phyloP scores from a whole-genome alignment of 2,329 filamentous ascomycete species.

The Tolypocladium tundrense region DNA sequence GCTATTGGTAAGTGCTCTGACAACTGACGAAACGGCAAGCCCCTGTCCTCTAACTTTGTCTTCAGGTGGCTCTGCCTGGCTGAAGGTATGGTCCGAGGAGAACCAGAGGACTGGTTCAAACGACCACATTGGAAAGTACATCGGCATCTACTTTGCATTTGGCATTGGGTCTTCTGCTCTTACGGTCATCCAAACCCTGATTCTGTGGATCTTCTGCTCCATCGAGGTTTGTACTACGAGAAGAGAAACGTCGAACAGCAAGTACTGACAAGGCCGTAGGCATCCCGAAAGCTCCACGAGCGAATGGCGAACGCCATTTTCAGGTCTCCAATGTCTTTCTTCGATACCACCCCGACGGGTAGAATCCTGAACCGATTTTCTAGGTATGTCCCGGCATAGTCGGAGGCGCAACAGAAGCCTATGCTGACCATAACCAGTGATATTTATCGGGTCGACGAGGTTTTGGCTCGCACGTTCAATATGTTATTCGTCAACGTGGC shows the following conservation, averaged over 20 bases:
- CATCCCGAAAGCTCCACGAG: slow-evolving; percentile 92
- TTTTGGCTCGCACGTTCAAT: slow-evolving; percentile 93
- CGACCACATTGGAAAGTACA: slow-evolving; percentile 72
- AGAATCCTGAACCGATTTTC: slow-evolving; percentile 95
- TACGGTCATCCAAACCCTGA: slow-evolving; percentile 84
- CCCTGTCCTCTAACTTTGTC: slow-evolving; percentile 1
- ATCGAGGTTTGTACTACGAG: slow-evolving; percentile 61
- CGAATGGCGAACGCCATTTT: slow-evolving; percentile 97
- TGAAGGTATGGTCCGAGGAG: slow-evolving; percentile 81
- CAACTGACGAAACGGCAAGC: too few species aligned
- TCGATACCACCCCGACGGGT: slow-evolving; percentile 94
- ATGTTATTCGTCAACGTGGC: slow-evolving; percentile 79
- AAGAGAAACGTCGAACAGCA: neutral
- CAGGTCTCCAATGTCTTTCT: slow-evolving; percentile 96
- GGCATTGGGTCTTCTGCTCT: slow-evolving; percentile 77
- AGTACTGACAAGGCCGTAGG: slow-evolving; percentile 34
- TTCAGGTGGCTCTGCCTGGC: slow-evolving; percentile 75
- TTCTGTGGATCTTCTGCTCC: slow-evolving; percentile 98
- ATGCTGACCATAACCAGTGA: slow-evolving; percentile 40
- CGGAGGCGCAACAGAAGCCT: neutral
- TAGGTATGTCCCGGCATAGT: slow-evolving; percentile 43
- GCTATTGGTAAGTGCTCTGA: slow-evolving; percentile 55
- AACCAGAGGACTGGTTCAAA: slow-evolving; percentile 64
- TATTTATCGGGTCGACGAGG: slow-evolving; percentile 78
- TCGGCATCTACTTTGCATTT: slow-evolving; percentile 92